These are phyloP conservation scores for Ceratocystis lukuohia DNA, from an alignment of 2,329 filamentous ascomycete genomes.

Conservation along the genomic window DNA sequence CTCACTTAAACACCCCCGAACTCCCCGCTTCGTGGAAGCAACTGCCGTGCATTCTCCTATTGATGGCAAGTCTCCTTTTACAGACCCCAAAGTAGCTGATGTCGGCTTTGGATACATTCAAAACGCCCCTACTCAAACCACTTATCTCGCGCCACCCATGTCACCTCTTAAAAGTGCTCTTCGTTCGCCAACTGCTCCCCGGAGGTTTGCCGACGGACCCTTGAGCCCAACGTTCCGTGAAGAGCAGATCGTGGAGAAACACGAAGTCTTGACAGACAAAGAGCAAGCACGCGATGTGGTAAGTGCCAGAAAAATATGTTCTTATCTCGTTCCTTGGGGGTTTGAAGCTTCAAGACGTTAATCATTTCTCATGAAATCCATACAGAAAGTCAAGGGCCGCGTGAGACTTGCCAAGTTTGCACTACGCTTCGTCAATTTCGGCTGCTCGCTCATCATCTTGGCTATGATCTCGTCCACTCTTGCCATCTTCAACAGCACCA, in stretches of 20 bases:
- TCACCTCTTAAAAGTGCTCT: slow-evolving; percentile 82
- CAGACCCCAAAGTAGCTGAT: slow-evolving; percentile 58
- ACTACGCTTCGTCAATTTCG: slow-evolving; percentile 91
- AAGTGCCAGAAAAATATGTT: slow-evolving; percentile 30
- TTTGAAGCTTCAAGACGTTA: background rate
- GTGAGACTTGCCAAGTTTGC: slow-evolving; percentile 90
- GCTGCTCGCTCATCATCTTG: slow-evolving; percentile 88
- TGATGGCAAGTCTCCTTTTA: slow-evolving; percentile 47
- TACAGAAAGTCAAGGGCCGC: slow-evolving; percentile 77
- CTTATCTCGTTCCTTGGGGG: background rate
- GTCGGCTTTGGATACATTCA: slow-evolving; percentile 86
- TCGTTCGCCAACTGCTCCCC: slow-evolving; percentile 70
- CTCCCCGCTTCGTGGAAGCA: slow-evolving; percentile 68
- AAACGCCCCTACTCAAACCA: slow-evolving; percentile 38
- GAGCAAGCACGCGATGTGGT: slow-evolving; percentile 80
- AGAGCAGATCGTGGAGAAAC: slow-evolving; percentile 75
- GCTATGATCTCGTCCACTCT: slow-evolving; percentile 82
- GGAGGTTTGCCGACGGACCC: slow-evolving; percentile 53
- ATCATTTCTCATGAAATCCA: background rate
- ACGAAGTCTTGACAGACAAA: slow-evolving; percentile 67
- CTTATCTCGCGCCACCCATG: slow-evolving; percentile 44
- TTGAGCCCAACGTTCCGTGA: slow-evolving; percentile 85
- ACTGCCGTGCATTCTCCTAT: slow-evolving; percentile 67
- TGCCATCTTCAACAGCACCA: slow-evolving; percentile 83
- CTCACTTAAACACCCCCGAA: slow-evolving; percentile 54